Conservation (phyloP, 441 rosid species). For the Caryocar brasiliense region DNA sequence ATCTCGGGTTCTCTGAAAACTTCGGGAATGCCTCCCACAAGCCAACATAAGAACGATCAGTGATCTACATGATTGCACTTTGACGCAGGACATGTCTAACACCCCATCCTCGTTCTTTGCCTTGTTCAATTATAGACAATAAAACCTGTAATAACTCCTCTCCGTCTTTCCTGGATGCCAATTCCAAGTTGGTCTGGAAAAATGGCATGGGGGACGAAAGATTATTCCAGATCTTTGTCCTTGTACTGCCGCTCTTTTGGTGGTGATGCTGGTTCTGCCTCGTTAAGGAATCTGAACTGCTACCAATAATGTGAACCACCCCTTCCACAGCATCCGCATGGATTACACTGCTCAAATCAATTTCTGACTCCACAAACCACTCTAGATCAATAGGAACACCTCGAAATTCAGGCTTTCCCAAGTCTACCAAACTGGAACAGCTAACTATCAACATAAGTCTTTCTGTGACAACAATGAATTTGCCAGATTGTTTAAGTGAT, state of each 20-base stretch:
- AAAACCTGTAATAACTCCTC: slow-evolving; percentile 38
- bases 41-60: neutral
- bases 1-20: too few relatives aligned
- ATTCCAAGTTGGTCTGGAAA: slow-evolving; percentile 60
- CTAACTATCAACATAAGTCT: slow-evolving; percentile 50
- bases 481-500: slow-evolving; percentile 61
- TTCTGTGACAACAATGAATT: slow-evolving; percentile 54
- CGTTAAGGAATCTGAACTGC: slow-evolving; percentile 54
- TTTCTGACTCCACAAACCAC: slow-evolving; percentile 70
- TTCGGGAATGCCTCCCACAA: too few relatives aligned
- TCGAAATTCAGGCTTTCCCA: slow-evolving; percentile 54
- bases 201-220: slow-evolving; percentile 59
- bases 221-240: slow-evolving; percentile 46
- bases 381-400: slow-evolving; percentile 63
- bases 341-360: slow-evolving; percentile 67
- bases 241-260: slow-evolving; percentile 32
- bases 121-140: slow-evolving; percentile 50
- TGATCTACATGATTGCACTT: slow-evolving; percentile 29
- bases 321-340: slow-evolving; percentile 48
- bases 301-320: slow-evolving; percentile 73
- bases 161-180: slow-evolving; percentile 47
- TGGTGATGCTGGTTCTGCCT: slow-evolving; percentile 50
- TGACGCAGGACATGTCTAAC: slow-evolving; percentile 46
- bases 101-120: slow-evolving; percentile 52
- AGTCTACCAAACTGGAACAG: slow-evolving; percentile 59